These are phyloP conservation scores for Backusella morwellensis DNA, from an alignment of 192 early-diverging fungal genomes.

Conservation along the genomic window DNA sequence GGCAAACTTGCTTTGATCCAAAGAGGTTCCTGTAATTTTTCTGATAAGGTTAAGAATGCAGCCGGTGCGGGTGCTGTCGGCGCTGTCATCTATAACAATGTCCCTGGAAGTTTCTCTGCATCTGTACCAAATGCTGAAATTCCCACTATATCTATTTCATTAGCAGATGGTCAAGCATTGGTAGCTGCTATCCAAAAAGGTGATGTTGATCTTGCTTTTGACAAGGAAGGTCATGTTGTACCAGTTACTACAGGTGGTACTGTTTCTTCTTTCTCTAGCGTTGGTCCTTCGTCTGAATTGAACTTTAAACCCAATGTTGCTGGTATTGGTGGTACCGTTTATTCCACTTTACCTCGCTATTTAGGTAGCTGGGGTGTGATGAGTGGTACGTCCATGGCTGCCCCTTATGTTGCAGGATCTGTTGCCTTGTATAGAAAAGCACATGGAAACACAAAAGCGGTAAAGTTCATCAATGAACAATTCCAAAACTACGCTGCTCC, in stretches of 20 bases:
- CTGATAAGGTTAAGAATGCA: constrained; percentile 55
- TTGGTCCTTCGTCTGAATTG: constrained; percentile 61
- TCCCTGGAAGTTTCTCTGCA: constrained; percentile 15
- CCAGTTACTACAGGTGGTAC: constrained; percentile 44
- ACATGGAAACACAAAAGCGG: constrained; percentile 21
- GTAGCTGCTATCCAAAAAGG: constrained; percentile 1
- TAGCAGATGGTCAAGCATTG: background rate
- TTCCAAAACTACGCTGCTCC: constrained; percentile 33
- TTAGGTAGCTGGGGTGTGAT: constrained; percentile 49
- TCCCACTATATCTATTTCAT: constrained; percentile 33
- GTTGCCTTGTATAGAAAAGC: constrained; percentile 46
- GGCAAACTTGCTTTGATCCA: constrained; percentile 62
- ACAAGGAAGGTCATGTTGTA: constrained; percentile 42
- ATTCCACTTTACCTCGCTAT: constrained; percentile 48
- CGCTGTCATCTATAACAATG: constrained; percentile 61
- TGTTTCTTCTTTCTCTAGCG: constrained; percentile 66
- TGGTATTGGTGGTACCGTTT: constrained; percentile 57
- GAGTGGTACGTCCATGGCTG: constrained; percentile 92
- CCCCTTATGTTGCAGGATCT: constrained; percentile 77
- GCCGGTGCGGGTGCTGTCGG: constrained; percentile 62
- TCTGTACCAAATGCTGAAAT: constrained; percentile 43
- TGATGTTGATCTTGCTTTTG: constrained; percentile 42
- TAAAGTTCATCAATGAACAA: constrained; percentile 26
- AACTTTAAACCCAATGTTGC: constrained; percentile 56
- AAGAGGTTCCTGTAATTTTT: constrained; percentile 69